Percentiles rank a stretch among this genome's conserved stretches.
phyloP scores from a whole-genome alignment of 2,329 filamentous ascomycete species.

The Alternaria metachromatica region DNA sequence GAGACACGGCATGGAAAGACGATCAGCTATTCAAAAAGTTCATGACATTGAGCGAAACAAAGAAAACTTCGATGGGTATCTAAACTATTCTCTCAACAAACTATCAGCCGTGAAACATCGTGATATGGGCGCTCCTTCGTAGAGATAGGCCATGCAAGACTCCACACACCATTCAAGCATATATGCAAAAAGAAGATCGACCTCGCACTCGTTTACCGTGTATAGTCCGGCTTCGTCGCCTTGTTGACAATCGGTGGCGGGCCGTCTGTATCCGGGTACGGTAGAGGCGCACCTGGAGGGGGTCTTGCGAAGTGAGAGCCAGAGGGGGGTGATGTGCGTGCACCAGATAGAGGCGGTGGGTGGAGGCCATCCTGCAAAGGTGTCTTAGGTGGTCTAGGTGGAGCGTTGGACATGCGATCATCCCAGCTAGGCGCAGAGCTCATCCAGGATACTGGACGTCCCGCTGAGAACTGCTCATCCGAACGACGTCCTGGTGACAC shows the following conservation, averaged over 20 bases:
- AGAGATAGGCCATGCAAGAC: neutral
- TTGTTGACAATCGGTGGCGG: constrained; percentile 85
- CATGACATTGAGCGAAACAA: neutral
- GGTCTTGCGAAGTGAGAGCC: constrained; percentile 36
- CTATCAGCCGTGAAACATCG: neutral
- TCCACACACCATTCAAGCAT: neutral
- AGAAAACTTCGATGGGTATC: constrained; percentile 24
- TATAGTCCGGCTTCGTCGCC: constrained; percentile 78
- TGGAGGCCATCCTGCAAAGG: constrained; percentile 39
- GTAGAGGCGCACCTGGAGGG: constrained; percentile 57
- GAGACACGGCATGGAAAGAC: neutral
- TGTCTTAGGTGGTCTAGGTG: constrained; percentile 51
- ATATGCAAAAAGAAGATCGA: constrained; percentile 1
- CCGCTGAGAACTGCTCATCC: constrained; percentile 38
- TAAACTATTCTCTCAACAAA: constrained; percentile 13
- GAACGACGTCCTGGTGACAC: constrained; percentile 58
- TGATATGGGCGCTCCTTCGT: neutral
- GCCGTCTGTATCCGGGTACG: constrained; percentile 82
- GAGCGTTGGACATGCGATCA: constrained; percentile 32
- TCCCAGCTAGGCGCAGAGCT: constrained; percentile 40
- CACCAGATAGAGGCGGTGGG: constrained; percentile 24
- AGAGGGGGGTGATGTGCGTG: constrained; percentile 33
- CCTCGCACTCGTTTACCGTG: constrained; percentile 19
- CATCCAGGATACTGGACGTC: constrained; percentile 29
- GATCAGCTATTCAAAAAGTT: neutral